These are phyloP conservation scores for Rehmannia glutinosa DNA, from an alignment of 257 asterid genomes.

Conservation along the genomic window DNA sequence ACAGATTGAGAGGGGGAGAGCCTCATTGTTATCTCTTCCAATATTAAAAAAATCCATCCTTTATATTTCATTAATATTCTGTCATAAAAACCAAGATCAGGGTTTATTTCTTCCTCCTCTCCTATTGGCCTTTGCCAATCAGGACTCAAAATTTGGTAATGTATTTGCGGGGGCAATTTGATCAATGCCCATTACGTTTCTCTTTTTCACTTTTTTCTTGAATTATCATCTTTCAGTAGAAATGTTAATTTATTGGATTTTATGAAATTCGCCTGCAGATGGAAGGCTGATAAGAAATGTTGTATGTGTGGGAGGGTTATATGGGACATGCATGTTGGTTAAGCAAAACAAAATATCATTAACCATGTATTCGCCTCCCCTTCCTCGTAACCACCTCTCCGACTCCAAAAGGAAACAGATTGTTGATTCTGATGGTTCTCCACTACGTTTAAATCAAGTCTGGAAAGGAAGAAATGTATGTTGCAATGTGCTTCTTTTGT, in stretches of 20 bases:
- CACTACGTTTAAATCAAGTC: slow-evolving; percentile 36
- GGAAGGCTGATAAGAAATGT: slow-evolving; percentile 23
- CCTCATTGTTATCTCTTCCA: neutral
- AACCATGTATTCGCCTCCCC: slow-evolving; percentile 36
- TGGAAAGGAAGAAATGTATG: slow-evolving; percentile 64
- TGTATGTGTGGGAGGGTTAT: slow-evolving; percentile 12
- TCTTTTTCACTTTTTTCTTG: too few species aligned
- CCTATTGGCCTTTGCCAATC: slow-evolving; percentile 23
- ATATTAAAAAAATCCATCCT: neutral
- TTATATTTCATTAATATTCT: neutral
- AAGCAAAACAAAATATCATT: slow-evolving; percentile 12
- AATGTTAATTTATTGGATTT: neutral
- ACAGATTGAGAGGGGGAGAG: slow-evolving; percentile 10
- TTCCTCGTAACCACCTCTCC: slow-evolving; percentile 1
- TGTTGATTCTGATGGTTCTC: slow-evolving; percentile 21
- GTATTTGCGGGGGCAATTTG: neutral
- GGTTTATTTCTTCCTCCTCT: slow-evolving; percentile 5
- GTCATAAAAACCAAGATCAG: slow-evolving; percentile 5
- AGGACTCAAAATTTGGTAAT: slow-evolving; percentile 14
- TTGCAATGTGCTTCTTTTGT: neutral
- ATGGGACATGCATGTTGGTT: slow-evolving; percentile 2
- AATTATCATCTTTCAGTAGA: too few species aligned
- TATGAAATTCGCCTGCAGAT: slow-evolving; percentile 14
- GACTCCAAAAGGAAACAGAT: slow-evolving; percentile 11
- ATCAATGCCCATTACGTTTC: neutral